A percentile compares a stretch with the other conserved stretches of the same genome.
Evolutionary conservation across 2,329 filamentous ascomycete genomes (phyloP).

Genomic region (Claviceps paspali): DNA sequence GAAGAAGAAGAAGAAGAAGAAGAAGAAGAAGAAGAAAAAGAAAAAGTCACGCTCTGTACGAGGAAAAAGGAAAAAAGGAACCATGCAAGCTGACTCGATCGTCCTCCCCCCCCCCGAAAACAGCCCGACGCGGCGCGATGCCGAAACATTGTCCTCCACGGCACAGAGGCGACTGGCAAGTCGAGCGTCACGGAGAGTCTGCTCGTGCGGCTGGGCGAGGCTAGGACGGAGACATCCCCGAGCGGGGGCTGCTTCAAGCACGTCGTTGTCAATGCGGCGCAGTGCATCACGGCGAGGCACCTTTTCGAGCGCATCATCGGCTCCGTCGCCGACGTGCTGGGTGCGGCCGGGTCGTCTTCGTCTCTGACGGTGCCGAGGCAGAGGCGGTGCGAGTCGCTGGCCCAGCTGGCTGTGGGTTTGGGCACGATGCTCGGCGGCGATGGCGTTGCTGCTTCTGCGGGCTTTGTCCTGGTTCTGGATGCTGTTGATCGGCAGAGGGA

Average conservation of each 20-base stretch:
- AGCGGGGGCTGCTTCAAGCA: constrained; percentile 27
- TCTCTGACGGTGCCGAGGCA: too few relatives aligned
- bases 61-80: too few relatives aligned
- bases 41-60: too few relatives aligned
- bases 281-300: constrained; percentile 67
- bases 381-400: constrained; percentile 62
- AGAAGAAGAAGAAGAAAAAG: too few relatives aligned
- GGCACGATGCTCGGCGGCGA: constrained; percentile 39
- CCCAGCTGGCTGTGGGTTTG: constrained; percentile 60
- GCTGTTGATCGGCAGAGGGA: constrained; percentile 76
- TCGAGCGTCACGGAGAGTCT: constrained; percentile 48
- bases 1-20: too few relatives aligned
- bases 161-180: constrained; percentile 78
- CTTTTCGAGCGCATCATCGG: constrained; percentile 57
- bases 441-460: constrained; percentile 23
- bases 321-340: constrained; percentile 38
- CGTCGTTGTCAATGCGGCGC: constrained; percentile 50
- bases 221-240: constrained; percentile 1
- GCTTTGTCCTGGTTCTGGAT: constrained; percentile 76
- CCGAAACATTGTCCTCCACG: constrained; percentile 64
- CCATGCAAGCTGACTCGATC: too few relatives aligned
- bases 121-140: constrained; percentile 54
- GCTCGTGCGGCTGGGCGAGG: constrained; percentile 12
- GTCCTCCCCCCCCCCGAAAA: too few relatives aligned
- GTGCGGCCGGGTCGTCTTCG: constrained; percentile 26